These are phyloP conservation scores for Rhododendron henanense DNA, from an alignment of 148 eudicot genomes.

Conservation along the genomic window DNA sequence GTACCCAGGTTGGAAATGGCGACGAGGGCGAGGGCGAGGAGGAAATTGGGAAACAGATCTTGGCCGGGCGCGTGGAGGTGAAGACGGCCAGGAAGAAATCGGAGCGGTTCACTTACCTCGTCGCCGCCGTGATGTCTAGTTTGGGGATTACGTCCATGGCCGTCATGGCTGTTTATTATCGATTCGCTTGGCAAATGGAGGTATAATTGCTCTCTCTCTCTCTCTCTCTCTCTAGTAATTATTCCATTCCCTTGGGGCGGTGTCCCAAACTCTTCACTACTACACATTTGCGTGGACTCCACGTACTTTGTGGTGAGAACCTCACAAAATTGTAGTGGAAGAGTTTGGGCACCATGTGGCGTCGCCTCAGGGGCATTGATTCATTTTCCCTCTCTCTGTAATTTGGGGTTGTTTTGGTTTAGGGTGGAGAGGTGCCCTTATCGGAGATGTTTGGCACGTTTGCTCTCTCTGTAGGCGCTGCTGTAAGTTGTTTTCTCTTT, in stretches of 20 bases:
- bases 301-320: too few species aligned
- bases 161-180: conserved; percentile 75
- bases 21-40: background rate
- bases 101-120: conserved; percentile 73
- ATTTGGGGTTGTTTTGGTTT: conserved; percentile 5
- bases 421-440: conserved; percentile 85
- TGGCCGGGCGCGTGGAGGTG: conserved; percentile 41
- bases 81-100: conserved; percentile 69
- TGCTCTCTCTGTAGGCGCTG: conserved; percentile 94
- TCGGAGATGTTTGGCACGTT: conserved; percentile 93
- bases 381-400: background rate
- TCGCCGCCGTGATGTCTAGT: conserved; percentile 91
- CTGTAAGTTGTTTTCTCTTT: conserved; percentile 44
- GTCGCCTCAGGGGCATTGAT: too few species aligned
- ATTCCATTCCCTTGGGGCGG: too few species aligned
- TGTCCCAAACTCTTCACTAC: too few species aligned
- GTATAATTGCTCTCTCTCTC: conserved; percentile 21
- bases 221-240: background rate
- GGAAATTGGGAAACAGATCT: conserved; percentile 20
- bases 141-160: conserved; percentile 88
- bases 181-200: conserved; percentile 95
- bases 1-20: background rate
- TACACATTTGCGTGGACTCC: too few species aligned
- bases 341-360: too few species aligned
- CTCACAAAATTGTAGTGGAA: background rate